These are phyloP conservation scores for Russula sp. DNA, from an alignment of 768 basidiomycete species.

Conservation along the genomic window DNA sequence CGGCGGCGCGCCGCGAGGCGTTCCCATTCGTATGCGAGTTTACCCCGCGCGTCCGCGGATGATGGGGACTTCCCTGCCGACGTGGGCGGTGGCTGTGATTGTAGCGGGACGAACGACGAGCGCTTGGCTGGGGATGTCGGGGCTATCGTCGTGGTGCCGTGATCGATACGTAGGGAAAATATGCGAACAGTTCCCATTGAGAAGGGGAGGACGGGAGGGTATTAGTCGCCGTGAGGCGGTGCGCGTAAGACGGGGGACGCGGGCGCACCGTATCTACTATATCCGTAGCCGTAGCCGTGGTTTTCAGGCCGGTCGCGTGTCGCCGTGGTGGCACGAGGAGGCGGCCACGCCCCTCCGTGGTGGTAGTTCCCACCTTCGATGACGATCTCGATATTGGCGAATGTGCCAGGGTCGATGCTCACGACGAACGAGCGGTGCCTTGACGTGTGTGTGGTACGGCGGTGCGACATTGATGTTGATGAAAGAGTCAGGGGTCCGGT, in stretches of 20 bases:
- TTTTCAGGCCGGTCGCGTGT: neutral
- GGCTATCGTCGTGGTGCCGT: neutral
- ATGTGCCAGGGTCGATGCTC: slow-evolving; percentile 13
- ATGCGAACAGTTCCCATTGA: neutral
- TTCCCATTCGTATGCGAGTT: neutral
- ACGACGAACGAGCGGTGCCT: slow-evolving; percentile 13
- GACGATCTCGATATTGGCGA: slow-evolving; percentile 17
- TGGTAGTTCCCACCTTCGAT: neutral
- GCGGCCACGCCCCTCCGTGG: neutral
- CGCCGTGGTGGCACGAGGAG: neutral
- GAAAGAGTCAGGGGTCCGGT: neutral
- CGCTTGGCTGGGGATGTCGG: neutral
- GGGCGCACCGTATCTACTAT: slow-evolving; percentile 6
- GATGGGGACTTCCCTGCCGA: neutral
- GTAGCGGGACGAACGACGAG: neutral
- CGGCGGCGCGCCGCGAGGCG: neutral
- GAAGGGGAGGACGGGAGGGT: neutral
- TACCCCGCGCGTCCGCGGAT: neutral
- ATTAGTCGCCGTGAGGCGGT: neutral
- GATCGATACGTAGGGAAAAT: neutral
- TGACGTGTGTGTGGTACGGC: neutral
- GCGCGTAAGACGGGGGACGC: neutral
- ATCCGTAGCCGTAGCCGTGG: slow-evolving; percentile 2
- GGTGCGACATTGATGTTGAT: slow-evolving; percentile 5
- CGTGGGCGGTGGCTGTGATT: neutral